Percentiles rank a stretch among this genome's conserved stretches.
Conservation (phyloP, 345 rosid species). For the Lumnitzera racemosa region DNA sequence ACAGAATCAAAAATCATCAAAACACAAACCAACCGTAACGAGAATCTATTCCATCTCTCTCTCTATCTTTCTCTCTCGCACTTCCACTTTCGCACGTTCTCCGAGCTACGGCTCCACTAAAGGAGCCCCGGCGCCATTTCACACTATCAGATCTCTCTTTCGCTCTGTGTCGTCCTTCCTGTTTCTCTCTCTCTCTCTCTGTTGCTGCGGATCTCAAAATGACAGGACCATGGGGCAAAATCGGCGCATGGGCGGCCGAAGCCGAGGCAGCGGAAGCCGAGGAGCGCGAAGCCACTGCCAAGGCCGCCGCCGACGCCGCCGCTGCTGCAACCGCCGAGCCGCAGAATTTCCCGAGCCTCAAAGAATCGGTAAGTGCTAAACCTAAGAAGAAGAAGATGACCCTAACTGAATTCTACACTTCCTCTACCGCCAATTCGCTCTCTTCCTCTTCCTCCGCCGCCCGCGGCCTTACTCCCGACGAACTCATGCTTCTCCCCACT, state of each 20-base stretch:
- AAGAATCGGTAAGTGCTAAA: conserved; percentile 57
- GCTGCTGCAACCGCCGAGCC: conserved; percentile 25
- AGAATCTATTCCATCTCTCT: too few species aligned
- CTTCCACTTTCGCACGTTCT: conserved; percentile 22
- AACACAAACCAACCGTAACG: neutral
- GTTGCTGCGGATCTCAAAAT: conserved; percentile 12
- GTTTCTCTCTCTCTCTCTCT: neutral
- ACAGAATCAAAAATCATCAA: too few species aligned
- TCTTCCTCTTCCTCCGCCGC: conserved; percentile 9
- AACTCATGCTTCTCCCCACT: conserved; percentile 79
- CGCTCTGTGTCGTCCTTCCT: neutral
- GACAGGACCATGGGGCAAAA: conserved; percentile 69
- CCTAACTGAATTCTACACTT: conserved; percentile 44
- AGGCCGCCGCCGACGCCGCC: conserved; percentile 20
- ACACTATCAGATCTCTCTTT: neutral
- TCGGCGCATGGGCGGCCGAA: conserved; percentile 97
- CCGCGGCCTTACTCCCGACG: conserved; percentile 60
- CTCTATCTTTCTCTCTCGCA: neutral
- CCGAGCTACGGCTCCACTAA: conserved; percentile 62
- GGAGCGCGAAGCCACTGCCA: conserved; percentile 33
- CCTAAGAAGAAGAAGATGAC: conserved; percentile 83
- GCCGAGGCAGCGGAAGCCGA: conserved; percentile 98
- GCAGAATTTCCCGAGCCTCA: conserved; percentile 73
- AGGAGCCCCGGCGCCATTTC: conserved; percentile 29
- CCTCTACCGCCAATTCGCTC: conserved; percentile 17